Conservation (phyloP, 305 asterid genomes). For the Nicotiana rustica region DNA sequence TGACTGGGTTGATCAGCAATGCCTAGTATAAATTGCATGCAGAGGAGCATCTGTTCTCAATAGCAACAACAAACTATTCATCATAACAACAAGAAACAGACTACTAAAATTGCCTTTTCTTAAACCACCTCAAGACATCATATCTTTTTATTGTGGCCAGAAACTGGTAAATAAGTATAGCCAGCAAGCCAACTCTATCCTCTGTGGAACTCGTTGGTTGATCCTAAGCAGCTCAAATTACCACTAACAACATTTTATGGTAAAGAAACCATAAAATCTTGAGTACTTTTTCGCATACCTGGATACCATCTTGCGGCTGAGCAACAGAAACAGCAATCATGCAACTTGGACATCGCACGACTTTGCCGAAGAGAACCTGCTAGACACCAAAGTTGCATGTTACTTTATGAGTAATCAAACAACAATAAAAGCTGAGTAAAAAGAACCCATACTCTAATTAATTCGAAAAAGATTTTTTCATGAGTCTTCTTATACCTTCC, state of each 20-base stretch:
- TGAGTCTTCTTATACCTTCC: not conserved
- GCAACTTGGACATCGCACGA: slow-evolving; percentile 90
- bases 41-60: slow-evolving; percentile 26
- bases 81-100: not conserved
- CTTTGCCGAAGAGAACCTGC: slow-evolving; percentile 97
- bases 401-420: not conserved
- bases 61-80: not conserved
- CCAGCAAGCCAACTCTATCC: not conserved
- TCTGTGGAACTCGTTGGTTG: not conserved
- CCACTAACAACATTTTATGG: not conserved
- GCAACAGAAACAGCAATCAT: slow-evolving; percentile 82
- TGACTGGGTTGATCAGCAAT: not conserved
- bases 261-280: slow-evolving; percentile 26
- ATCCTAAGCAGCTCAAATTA: not conserved
- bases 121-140: not conserved
- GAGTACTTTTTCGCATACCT: slow-evolving; percentile 59
- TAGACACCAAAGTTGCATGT: slow-evolving; percentile 24
- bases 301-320: slow-evolving; percentile 97
- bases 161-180: not conserved
- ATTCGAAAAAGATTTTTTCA: slow-evolving; percentile 5
- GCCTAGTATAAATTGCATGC: not conserved
- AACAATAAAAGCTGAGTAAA: not conserved
- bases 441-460: not conserved
- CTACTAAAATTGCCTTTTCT: not conserved
- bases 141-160: slow-evolving; percentile 10